Base-by-base conservation (phyloP, 2,329 filamentous ascomycete genomes). In the Trichocomaceae sp. region DNA sequence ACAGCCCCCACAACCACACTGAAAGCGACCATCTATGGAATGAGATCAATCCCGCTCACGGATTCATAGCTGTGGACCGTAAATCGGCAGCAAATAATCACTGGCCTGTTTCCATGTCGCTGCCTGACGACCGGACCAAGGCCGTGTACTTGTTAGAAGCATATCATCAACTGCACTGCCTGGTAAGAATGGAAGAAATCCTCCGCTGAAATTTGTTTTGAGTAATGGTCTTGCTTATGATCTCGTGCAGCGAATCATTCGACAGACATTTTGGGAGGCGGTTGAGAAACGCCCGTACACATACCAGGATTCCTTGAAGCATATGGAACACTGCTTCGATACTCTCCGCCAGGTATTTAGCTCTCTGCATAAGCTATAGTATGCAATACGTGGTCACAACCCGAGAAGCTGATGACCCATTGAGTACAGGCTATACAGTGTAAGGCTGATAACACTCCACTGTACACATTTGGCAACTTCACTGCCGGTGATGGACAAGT, bases 41-140 rank as follows among this genome's bases (percentile, higher is more conserved):
- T 8, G 52, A 46, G 1, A 65, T 67, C 44, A 56, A 58, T 19
- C 62, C 62, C 7, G 55, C 63, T 13, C 65, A 67, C 50, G 65
- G 64, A 19, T 60, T 66, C 47, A 59, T 67, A 15, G 62, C 64
- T 12, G 57, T 66, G 15, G 65, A 66, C 46, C 58, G 57, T 12
- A 19, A 60, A 42, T 63, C 59, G 59, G 64, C 64, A 2, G 52
- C 41, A 20, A 12, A 49, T 10, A 50, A 56, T 7, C 52, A 64
- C 42, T 61, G 59, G 61, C 63, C 62, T 13, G 56, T 54, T 9
- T 53, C 50, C 4, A 63, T 64, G 61, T 50, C 52, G 20, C 53
- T 60, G 7, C 60, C 60, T 2, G 42, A 33, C 12, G 60, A 62
- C 33, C 9, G 49, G 9, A 54, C n/a, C 19, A 61, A 60, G 26